Percentiles rank a stretch among this genome's conserved stretches.
Conservation (phyloP, 2,329 filamentous ascomycete species). For the Whalleya microplaca region DNA sequence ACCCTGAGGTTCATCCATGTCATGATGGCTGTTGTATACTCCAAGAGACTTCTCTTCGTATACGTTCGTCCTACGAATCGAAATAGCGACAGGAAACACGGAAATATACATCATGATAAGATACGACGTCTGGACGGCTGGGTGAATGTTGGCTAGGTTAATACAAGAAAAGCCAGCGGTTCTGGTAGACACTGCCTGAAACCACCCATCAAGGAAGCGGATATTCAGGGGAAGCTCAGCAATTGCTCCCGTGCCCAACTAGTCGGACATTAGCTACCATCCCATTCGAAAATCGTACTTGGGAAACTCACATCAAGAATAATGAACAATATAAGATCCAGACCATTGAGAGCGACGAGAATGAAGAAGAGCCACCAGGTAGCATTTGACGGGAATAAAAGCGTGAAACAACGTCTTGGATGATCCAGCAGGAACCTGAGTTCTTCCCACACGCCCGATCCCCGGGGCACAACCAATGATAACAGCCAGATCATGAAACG, state of each 20-base stretch:
- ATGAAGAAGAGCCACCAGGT: slow-evolving; percentile 97
- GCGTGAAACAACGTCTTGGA: slow-evolving; percentile 91
- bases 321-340: slow-evolving; percentile 90
- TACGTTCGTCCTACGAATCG: slow-evolving; percentile 90
- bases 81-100: slow-evolving; percentile 95
- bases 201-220: slow-evolving; percentile 82
- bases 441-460: slow-evolving; percentile 82
- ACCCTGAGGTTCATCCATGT: slow-evolving; percentile 55
- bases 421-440: slow-evolving; percentile 90
- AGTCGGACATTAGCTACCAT: slow-evolving; percentile 15
- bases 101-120: slow-evolving; percentile 99
- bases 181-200: slow-evolving; percentile 86
- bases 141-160: slow-evolving; percentile 77
- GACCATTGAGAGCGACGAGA: slow-evolving; percentile 76
- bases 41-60: slow-evolving; percentile 91
- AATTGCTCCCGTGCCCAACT: slow-evolving; percentile 75
- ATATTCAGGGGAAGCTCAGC: slow-evolving; percentile 70
- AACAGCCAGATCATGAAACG: slow-evolving; percentile 88
- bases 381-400: slow-evolving; percentile 85
- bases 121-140: slow-evolving; percentile 91
- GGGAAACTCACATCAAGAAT: slow-evolving; percentile 75
- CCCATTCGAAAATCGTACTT: not conserved
- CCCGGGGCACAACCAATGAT: slow-evolving; percentile 67
- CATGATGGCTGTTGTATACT: slow-evolving; percentile 63
- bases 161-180: slow-evolving; percentile 90